Percentiles rank a stretch among this genome's conserved stretches.
Conservation (phyloP, 768 basidiomycete species). For the Pulveroboletus sp. region DNA sequence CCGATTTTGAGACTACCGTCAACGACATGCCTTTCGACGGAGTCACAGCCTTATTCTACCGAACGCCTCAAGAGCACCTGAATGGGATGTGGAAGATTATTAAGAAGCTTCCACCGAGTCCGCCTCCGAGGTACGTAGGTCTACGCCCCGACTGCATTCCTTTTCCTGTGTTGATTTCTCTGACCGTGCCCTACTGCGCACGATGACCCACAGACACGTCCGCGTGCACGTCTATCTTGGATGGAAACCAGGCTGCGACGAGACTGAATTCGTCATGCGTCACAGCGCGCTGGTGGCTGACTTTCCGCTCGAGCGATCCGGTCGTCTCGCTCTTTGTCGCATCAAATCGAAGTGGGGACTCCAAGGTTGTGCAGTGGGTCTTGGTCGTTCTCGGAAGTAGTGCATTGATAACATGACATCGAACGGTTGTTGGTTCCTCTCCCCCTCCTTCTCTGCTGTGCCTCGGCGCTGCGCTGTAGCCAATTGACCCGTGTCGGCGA, state of each 20-base stretch:
- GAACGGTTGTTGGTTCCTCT: neutral
- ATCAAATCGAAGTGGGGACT: constrained; percentile 23
- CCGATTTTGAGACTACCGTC: neutral
- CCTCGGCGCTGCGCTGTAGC: neutral
- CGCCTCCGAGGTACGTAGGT: constrained; percentile 15
- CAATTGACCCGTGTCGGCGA: constrained; percentile 21
- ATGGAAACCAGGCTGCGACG: constrained; percentile 27
- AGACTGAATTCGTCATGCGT: constrained; percentile 26
- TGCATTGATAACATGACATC: neutral
- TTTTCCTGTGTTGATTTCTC: neutral
- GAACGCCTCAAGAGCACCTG: constrained; percentile 18
- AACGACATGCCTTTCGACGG: constrained; percentile 8
- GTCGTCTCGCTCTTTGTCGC: constrained; percentile 14
- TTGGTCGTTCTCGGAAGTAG: neutral
- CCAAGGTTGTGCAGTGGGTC: constrained; percentile 18
- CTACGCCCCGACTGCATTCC: neutral
- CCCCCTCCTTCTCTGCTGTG: neutral
- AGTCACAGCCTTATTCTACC: constrained; percentile 8
- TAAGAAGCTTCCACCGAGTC: constrained; percentile 13
- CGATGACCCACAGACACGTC: constrained; percentile 16
- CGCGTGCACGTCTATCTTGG: constrained; percentile 30
- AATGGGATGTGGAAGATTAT: constrained; percentile 23
- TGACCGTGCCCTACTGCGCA: too few relatives aligned
- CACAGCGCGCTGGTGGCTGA: constrained; percentile 26
- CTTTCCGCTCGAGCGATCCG: constrained; percentile 22